These are phyloP conservation scores for Monosporozyma aerobia DNA, from an alignment of 805 yeast genomes.

Conservation along the genomic window DNA sequence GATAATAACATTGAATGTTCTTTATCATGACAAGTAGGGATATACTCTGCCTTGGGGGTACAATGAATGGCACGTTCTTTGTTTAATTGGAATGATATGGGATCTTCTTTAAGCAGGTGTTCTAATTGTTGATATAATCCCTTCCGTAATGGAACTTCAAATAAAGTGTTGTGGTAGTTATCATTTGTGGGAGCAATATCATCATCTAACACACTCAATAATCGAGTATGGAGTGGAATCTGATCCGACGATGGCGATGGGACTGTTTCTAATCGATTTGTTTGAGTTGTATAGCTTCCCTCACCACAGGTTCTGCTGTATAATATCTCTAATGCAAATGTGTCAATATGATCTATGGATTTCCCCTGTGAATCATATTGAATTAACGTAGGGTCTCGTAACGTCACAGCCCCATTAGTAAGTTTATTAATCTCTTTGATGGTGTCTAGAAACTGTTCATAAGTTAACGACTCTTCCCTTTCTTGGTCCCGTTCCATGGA, in stretches of 20 bases:
- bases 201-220: slow-evolving; percentile 2
- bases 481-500: not conserved
- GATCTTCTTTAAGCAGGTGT: slow-evolving; percentile 11
- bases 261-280: not conserved
- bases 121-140: slow-evolving; percentile 9
- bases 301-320: slow-evolving; percentile 24
- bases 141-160: not conserved
- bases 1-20: slow-evolving; percentile 18
- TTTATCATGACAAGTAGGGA: slow-evolving; percentile 18
- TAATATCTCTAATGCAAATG: slow-evolving; percentile 13
- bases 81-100: slow-evolving; percentile 19
- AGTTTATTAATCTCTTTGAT: slow-evolving; percentile 7
- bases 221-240: not conserved
- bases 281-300: not conserved
- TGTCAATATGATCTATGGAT: slow-evolving; percentile 17
- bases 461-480: not conserved
- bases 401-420: slow-evolving; percentile 8
- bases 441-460: slow-evolving; percentile 1
- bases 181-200: not conserved
- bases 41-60: slow-evolving; percentile 11
- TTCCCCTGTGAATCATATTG: not conserved
- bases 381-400: slow-evolving; percentile 5
- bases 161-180: not conserved
- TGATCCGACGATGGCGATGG: not conserved
- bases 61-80: slow-evolving; percentile 20